Evolutionary conservation across 1,284 basidiomycete species (phyloP).

Genomic region (Fomitiporia mediterranea): DNA sequence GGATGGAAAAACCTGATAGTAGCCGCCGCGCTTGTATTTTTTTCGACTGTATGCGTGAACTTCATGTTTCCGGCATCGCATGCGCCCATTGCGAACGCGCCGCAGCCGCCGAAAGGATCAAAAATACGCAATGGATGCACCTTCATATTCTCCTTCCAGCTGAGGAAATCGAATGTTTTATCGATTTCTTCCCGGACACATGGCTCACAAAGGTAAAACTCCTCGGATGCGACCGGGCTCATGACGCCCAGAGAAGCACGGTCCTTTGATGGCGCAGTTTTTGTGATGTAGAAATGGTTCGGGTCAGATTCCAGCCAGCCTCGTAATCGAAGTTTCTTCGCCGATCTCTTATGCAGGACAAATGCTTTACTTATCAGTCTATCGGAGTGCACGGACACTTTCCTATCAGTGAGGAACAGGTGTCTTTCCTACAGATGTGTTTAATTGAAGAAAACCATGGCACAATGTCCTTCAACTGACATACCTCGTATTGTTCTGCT

Average conservation of each 20-base stretch:
- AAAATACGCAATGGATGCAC: constrained; percentile 40
- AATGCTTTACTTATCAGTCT: constrained; percentile 44
- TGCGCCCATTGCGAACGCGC: constrained; percentile 58
- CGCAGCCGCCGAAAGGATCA: constrained; percentile 64
- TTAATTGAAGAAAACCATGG: not conserved
- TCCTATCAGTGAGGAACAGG: constrained; percentile 49
- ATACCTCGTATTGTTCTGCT: constrained; percentile 11
- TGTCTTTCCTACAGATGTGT: constrained; percentile 41
- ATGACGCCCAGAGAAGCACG: constrained; percentile 29
- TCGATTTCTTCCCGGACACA: constrained; percentile 39
- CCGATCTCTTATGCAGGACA: constrained; percentile 37
- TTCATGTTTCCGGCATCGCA: constrained; percentile 46
- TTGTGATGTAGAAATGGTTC: constrained; percentile 51
- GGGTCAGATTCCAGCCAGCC: constrained; percentile 50
- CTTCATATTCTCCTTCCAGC: constrained; percentile 32
- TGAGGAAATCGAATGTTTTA: constrained; percentile 25
- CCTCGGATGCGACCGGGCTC: constrained; percentile 17
- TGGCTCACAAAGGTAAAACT: constrained; percentile 40
- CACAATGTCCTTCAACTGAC: not conserved
- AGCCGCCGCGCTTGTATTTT: constrained; percentile 62
- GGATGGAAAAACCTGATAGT: constrained; percentile 44
- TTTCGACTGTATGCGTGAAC: constrained; percentile 62
- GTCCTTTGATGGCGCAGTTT: constrained; percentile 40
- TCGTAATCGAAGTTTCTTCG: constrained; percentile 30
- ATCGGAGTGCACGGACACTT: constrained; percentile 30